A percentile compares a stretch with the other conserved stretches of the same genome.
Evolutionary conservation across 495 filamentous ascomycete species (phyloP).

Genomic region (Schizothecium vesticola): DNA sequence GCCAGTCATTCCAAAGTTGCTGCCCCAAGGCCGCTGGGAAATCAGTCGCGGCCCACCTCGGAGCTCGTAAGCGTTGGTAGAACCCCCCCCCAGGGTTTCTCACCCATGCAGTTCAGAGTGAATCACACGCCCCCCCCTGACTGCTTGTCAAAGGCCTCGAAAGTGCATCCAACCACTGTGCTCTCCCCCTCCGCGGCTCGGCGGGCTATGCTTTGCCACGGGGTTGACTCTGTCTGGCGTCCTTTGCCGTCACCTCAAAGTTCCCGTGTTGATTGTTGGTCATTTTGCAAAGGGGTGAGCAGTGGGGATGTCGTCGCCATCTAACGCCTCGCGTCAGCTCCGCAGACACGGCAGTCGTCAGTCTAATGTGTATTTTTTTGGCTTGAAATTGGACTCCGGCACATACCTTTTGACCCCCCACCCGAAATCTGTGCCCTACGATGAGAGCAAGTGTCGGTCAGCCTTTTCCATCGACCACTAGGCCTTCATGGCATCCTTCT

Average conservation of each 20-base stretch:
- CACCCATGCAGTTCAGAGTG: not conserved
- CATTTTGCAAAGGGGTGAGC: not conserved
- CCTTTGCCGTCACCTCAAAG: not conserved
- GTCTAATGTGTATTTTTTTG: not conserved
- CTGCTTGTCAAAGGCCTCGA: not conserved
- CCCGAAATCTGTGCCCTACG: not conserved
- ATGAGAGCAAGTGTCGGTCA: not conserved
- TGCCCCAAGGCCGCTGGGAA: not conserved
- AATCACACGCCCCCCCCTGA: not conserved
- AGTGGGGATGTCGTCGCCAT: not conserved
- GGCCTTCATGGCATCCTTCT: conserved; percentile 23
- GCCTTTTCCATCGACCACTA: not conserved
- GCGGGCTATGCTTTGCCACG: not conserved
- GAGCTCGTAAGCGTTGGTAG: not conserved
- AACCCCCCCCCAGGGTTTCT: not conserved
- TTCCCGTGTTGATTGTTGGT: not conserved
- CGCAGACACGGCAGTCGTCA: not conserved
- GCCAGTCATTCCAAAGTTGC: not conserved
- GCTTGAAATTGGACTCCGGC: not conserved
- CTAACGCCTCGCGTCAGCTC: not conserved
- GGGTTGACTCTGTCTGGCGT: not conserved
- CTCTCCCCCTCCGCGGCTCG: not conserved
- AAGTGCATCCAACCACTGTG: not conserved
- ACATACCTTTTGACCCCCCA: not conserved
- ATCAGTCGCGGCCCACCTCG: not conserved